Evolutionary conservation across 768 basidiomycete genomes (phyloP), one percentile per base, ranked within the genome.

Genomic region (Amanita inopinata): DNA sequence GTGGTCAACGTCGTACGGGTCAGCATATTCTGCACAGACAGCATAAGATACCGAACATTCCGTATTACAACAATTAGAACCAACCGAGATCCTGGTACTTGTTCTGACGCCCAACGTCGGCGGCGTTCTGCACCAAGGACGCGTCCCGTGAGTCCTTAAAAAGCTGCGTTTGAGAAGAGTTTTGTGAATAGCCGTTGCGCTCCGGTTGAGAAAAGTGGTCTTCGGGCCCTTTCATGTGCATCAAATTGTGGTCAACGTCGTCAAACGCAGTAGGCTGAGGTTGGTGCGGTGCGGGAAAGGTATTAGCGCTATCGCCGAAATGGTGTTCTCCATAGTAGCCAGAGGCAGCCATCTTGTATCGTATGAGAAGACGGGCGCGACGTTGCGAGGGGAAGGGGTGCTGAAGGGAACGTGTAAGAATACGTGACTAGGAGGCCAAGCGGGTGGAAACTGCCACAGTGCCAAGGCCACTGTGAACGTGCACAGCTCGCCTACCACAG

Each of bases 11-110:
- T 27, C 23, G 12, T 30, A n/a, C 19, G 80, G 76, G 44, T 82
- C 82, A 19, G 72, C 73, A 53, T 82, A 85, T 50, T 85, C 84
- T 85, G 43, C 25, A 34, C 33, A 23, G 36, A 25, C n/a, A 22
- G 10, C 11, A 18, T 23, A 18, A 15, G 36, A 33, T 14, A 36
- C 33, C 19, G 18, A 38, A 10, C 11, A 19, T 15, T 25, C n/a
- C 17, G 14, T 3, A 36, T 47, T 28, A 10, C 17, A 33, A 5
- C 3, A 17, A n/a, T n/a, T 12, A 30, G 17, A 18, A 46, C 62
- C 15, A 45, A 79, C 79, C 80, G 47, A 83, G 53, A 53, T 80
- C 73, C 47, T 78, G 65, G 51, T 70, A 78, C 27, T 31, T 31
- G 24, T 58, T 57, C 19, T 62, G 56, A 38, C 56, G 62, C 11